Base-by-base conservation (phyloP, 495 filamentous ascomycete species). In the Penicillium soppii region DNA sequence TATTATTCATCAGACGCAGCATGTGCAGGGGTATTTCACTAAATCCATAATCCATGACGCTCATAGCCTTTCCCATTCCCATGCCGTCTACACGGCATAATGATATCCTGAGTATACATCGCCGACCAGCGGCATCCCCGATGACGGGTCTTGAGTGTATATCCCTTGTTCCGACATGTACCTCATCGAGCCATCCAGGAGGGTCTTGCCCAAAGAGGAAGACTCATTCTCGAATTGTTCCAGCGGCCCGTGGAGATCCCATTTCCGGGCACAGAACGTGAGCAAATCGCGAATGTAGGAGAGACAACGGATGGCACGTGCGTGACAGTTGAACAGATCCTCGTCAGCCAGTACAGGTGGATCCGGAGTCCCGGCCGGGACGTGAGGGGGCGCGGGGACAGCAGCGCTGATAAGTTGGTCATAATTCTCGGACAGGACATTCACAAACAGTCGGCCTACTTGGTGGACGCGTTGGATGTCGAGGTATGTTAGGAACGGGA, bases 381-480 rank as follows among this genome's bases (percentile, higher is more conserved):
- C 59, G 3, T 55, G 20, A 8, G 72, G 73, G 7, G 63, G 62
- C 21, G 50, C 51, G 1, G 72, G 72, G 5, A 72, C 53, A 12
- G 50, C 42, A 5, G 62, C 50, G 47, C 66, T 70, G 15, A 77
- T 42, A 12, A 75, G 60, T 5, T 69, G 36, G 39, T 74, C 70
- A 23, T 66, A 66, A 41, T 69, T 57, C 6, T 67, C 58, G 26
- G 54, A 56, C 32, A 77, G 43, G 3, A 71, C 53, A 13, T 63
- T 40, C 19, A 71, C 52, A 16, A 75, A 66, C 12, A 58, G 62
- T 38, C 49, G 62, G 27, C 67, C 60, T 32, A 71, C 61, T 51
- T 74, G 72, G 19, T 65, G 62, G 12, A 61, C 66, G 13, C 73
- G 69, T 23, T 72, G 67, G 47, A 77, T 67, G 39, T 77, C 73